These are phyloP conservation scores for Myriangium duriaei DNA, from an alignment of 2,329 filamentous ascomycete species.

Conservation along the genomic window DNA sequence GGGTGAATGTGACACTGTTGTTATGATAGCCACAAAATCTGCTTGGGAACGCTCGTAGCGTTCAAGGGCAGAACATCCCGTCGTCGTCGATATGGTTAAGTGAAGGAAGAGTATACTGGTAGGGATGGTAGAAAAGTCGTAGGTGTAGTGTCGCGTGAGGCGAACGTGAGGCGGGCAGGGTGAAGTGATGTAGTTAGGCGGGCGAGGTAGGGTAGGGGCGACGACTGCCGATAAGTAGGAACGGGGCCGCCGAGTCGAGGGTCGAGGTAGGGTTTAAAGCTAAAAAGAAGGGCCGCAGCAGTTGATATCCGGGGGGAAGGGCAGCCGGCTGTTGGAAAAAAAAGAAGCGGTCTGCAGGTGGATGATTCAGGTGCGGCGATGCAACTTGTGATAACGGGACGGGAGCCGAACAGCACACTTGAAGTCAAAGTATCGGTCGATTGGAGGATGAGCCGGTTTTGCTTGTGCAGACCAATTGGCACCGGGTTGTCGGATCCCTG, in stretches of 20 bases:
- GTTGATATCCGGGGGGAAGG: not conserved
- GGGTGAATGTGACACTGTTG: conserved; percentile 1
- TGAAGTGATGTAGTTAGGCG: conserved; percentile 1
- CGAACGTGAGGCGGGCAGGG: not conserved
- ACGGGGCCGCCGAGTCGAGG: not conserved
- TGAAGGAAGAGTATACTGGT: not conserved
- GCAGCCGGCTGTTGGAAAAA: not conserved
- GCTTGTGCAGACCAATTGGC: too few relatives aligned
- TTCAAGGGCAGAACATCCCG: conserved; percentile 8
- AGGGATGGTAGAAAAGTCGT: not conserved
- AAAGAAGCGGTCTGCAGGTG: conserved; percentile 10
- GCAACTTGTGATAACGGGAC: too few relatives aligned
- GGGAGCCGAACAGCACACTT: conserved; percentile 1
- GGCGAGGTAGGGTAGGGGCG: not conserved
- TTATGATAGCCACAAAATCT: conserved; percentile 1
- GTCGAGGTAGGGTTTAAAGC: not conserved
- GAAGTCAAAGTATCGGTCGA: conserved; percentile 3
- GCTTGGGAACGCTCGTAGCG: conserved; percentile 5
- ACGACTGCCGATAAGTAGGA: too few relatives aligned
- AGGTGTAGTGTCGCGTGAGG: conserved; percentile 4
- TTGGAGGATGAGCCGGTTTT: conserved; percentile 2
- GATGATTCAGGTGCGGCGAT: not conserved
- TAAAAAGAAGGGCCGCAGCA: not conserved
- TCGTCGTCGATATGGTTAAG: not conserved
- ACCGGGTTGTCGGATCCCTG: not conserved